Base-by-base conservation (phyloP, 176 grass and related monocot species). In the Eleusine indica region DNA sequence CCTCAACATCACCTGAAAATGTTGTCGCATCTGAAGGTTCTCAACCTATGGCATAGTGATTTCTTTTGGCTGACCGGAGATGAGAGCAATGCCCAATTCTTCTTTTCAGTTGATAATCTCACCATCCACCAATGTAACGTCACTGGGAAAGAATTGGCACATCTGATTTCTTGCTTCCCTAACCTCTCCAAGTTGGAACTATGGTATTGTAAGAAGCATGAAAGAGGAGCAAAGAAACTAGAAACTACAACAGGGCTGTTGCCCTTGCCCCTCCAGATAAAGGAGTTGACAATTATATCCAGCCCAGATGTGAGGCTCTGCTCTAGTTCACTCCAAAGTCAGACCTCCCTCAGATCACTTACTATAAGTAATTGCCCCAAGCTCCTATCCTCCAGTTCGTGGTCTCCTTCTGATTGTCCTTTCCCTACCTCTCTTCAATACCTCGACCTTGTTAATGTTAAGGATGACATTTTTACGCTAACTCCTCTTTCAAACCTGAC, bases 321-420 rank as follows among this genome's bases (percentile, higher is more conserved):
- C 30, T 19, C 43, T 15, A 7, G 25, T 52, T 21, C 81, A 0
- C 71, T 87, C 19, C 85, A 63, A 49, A 2, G 14, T 12, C 39
- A 76, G 5, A 5, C 0, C 21, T 70, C 41, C 14, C 78, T 87
- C 9, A 8, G 5, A 21, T 1, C 3, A 0, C 48, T 82, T 5
- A 0, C 0, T 0, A 14, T 83, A 4, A 0, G 0, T 0, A 0
- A 0, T 16, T 49, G 51, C 80, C 56, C 66, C 35, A 37, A 66
- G 12, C 21, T 88, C 14, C 25, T 87, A 9, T 21, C 7, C 12
- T 25, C 39, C 9, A 15, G 51, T 43, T 52, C 46, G 6, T 1
- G 37, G 6, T 22, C 40, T 9, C 25, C 13, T 1, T 62, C 51
- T 76, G 9, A 3, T 53, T 83, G 43, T 44, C 73, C 42, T 0